Evolutionary conservation across 192 early-diverging fungal genomes (phyloP).

Genomic region (Coemansia sp.): DNA sequence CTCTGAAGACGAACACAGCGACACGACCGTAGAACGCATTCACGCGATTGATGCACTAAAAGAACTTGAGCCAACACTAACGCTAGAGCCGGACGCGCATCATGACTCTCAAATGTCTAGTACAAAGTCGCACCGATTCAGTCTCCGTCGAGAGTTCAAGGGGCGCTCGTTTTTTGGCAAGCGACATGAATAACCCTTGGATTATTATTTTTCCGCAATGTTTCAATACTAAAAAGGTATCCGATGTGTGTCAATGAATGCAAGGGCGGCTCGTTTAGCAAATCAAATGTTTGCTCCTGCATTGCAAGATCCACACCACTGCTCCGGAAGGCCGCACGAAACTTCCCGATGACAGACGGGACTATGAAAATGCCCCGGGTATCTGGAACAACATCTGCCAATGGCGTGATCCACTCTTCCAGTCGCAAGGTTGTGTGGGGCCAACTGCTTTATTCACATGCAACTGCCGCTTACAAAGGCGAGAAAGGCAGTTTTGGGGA

Average conservation of each 20-base stretch:
- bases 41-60: conserved; percentile 1
- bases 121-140: conserved; percentile 13
- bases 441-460: neutral
- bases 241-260: neutral
- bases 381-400: neutral
- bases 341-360: neutral
- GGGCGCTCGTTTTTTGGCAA: conserved; percentile 37
- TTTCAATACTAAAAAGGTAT: neutral
- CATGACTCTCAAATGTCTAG: neutral
- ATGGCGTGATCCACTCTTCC: neutral
- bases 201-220: neutral
- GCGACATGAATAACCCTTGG: conserved; percentile 7
- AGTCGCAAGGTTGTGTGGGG: neutral
- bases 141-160: conserved; percentile 35
- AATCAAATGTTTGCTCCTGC: neutral
- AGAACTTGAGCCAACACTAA: neutral
- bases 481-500: too few relatives aligned
- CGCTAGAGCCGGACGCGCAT: neutral
- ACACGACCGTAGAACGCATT: neutral
- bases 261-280: neutral
- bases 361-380: neutral
- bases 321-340: neutral
- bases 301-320: neutral
- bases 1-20: neutral
- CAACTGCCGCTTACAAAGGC: neutral